A percentile compares a stretch with the other conserved stretches of the same genome.
Conservation (phyloP, 805 yeast species). For the Ogataea degrootiae region DNA sequence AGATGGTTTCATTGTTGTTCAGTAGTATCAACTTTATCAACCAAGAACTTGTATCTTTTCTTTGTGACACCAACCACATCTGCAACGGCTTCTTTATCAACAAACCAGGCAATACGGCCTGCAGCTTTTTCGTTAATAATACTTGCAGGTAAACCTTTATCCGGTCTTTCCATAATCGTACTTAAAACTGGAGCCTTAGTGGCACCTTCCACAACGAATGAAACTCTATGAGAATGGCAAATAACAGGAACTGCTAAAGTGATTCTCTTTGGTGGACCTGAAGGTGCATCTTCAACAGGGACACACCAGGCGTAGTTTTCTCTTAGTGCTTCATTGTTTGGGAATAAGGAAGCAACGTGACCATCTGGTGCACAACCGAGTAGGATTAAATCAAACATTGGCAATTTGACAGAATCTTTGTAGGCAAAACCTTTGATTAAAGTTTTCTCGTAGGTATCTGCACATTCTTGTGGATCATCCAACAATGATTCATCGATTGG, state of each 20-base stretch:
- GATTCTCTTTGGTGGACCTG: conserved; percentile 80
- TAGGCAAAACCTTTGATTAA: conserved; percentile 89
- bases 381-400: conserved; percentile 86
- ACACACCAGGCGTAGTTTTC: conserved; percentile 94
- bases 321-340: conserved; percentile 81
- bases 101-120: conserved; percentile 95
- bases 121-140: conserved; percentile 96
- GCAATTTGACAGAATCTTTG: conserved; percentile 92
- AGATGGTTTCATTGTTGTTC: no score
- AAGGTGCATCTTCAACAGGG: conserved; percentile 88
- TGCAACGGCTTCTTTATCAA: conserved; percentile 84
- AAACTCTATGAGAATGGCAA: conserved; percentile 86
- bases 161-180: conserved; percentile 94
- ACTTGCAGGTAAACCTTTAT: conserved; percentile 90
- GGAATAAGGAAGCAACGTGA: conserved; percentile 94
- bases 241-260: conserved; percentile 92
- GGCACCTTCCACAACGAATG: conserved; percentile 94
- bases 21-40: conserved; percentile 7
- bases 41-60: conserved; percentile 62
- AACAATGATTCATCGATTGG: conserved; percentile 78
- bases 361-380: conserved; percentile 99
- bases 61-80: conserved; percentile 68
- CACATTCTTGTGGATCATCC: conserved; percentile 84
- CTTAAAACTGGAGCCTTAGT: conserved; percentile 90
- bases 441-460: conserved; percentile 85